phyloP scores from a whole-genome alignment of 2,329 filamentous ascomycete species.

The Triangularia verruculosa region DNA sequence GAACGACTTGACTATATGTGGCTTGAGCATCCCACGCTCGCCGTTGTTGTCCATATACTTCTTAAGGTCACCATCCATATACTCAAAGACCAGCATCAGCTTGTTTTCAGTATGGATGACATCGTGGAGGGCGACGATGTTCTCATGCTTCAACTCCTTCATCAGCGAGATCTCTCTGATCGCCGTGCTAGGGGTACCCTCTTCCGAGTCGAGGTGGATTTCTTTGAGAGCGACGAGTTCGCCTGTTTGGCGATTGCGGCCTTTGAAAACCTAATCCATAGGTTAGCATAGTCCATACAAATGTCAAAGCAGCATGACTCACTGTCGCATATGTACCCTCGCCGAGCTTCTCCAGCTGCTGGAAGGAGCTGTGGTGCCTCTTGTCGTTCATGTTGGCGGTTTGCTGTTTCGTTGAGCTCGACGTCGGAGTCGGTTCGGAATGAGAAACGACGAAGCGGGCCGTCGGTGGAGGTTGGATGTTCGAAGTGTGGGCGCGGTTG shows the following conservation, averaged over 20 bases:
- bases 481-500: conserved; percentile 36
- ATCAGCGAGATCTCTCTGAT: conserved; percentile 98
- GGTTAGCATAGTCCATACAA: conserved; percentile 18
- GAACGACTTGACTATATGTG: conserved; percentile 92
- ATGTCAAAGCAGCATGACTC: conserved; percentile 36
- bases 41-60: conserved; percentile 97
- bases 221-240: conserved; percentile 97
- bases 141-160: conserved; percentile 99
- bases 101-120: conserved; percentile 99
- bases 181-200: conserved; percentile 93
- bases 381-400: conserved; percentile 74
- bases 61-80: conserved; percentile 97
- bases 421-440: background rate
- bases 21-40: conserved; percentile 84
- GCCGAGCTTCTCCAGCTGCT: conserved; percentile 97
- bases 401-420: conserved; percentile 3
- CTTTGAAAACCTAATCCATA: conserved; percentile 77
- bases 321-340: conserved; percentile 99
- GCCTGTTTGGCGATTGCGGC: conserved; percentile 92
- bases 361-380: conserved; percentile 92
- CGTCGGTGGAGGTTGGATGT: conserved; percentile 32
- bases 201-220: conserved; percentile 97
- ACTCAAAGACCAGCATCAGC: conserved; percentile 98
- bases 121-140: conserved; percentile 95
- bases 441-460: conserved; percentile 31